phyloP scores from a whole-genome alignment of 306 rosid species.

The Cucumis cinereus region DNA sequence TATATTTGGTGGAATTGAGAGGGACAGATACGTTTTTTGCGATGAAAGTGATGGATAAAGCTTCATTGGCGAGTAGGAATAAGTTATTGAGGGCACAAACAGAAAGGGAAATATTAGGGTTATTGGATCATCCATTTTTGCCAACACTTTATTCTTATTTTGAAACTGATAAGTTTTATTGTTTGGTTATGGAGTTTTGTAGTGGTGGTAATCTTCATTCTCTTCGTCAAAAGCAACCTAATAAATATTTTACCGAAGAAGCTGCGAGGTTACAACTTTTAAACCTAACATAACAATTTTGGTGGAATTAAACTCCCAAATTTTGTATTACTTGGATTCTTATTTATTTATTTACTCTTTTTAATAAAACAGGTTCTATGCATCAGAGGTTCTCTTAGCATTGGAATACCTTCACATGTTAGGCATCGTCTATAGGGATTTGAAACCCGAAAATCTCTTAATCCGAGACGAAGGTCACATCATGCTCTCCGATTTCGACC shows the following conservation, averaged over 20 bases:
- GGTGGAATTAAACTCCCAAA: too few species aligned
- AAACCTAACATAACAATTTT: too few species aligned
- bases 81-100: conserved; percentile 6
- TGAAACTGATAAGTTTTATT: conserved; percentile 11
- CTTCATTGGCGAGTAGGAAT: conserved; percentile 6
- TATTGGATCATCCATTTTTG: conserved; percentile 11
- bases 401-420: conserved; percentile 52
- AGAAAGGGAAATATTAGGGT: conserved; percentile 5
- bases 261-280: conserved; percentile 8
- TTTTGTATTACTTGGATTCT: too few species aligned
- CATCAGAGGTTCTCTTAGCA: conserved; percentile 43
- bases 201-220: conserved; percentile 12
- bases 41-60: conserved; percentile 16
- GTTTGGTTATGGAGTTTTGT: conserved; percentile 16
- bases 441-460: conserved; percentile 28
- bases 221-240: conserved; percentile 11
- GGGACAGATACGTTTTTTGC: conserved; percentile 6
- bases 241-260: conserved; percentile 9
- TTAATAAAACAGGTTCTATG: conserved; percentile 20
- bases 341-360: too few species aligned
- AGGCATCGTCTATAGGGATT: conserved; percentile 30
- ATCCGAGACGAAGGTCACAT: conserved; percentile 49
- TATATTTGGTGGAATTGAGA: conserved; percentile 6
- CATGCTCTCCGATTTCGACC: conserved; percentile 31
- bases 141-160: conserved; percentile 8